Base-by-base conservation (phyloP, 2,329 filamentous ascomycete genomes). In the Hypoxylon rubiginosum region DNA sequence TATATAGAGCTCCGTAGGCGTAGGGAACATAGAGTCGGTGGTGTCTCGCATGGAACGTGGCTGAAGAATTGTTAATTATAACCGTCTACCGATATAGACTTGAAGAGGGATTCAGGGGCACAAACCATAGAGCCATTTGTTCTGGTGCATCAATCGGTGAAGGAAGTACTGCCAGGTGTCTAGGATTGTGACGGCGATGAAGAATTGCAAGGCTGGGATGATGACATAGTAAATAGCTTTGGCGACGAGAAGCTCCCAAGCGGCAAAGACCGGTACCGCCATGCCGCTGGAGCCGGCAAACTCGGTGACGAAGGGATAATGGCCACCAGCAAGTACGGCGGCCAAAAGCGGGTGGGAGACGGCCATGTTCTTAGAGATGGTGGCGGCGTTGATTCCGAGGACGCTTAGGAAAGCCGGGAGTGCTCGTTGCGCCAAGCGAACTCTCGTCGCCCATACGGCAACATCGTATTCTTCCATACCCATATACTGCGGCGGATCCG, bases 141-240 rank as follows among this genome's bases (percentile, higher is more conserved):
- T 97, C 83, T 96, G 86, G 81, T 99, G 96, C 96, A 99, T 99
- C 62, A 91, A 88, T 41, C 96, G 93, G 81, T 99, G 96, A 74
- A 95, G 86, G 81, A 97, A 97, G 82, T 99, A 99, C 79, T 99
- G 95, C 96, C 96, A 99, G 48, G 94, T 96, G 81, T 99, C 96
- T 72, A 98, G 87, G 70, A 97, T 84, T 69, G 88, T 82, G 65
- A 95, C 86, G 24, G 90, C 96, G 53, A 92, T 75, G 62, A 87
- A 81, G 76, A 97, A 92, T 78, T 98, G 95, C 52, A 95, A 59
- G 2, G 83, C 85, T 0, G 96, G 96, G 67, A 98, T 85, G 41
- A 90, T 77, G 67, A 89, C 81, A 85, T 92, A 91, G 82, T 98
- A 98, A 70, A 97, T 88, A 66, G 87, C 83, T 79, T 91, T 91